A percentile compares a stretch with the other conserved stretches of the same genome.
phyloP scores from a whole-genome alignment of 1,284 basidiomycete genomes.

The Macrocystidia cucumis region DNA sequence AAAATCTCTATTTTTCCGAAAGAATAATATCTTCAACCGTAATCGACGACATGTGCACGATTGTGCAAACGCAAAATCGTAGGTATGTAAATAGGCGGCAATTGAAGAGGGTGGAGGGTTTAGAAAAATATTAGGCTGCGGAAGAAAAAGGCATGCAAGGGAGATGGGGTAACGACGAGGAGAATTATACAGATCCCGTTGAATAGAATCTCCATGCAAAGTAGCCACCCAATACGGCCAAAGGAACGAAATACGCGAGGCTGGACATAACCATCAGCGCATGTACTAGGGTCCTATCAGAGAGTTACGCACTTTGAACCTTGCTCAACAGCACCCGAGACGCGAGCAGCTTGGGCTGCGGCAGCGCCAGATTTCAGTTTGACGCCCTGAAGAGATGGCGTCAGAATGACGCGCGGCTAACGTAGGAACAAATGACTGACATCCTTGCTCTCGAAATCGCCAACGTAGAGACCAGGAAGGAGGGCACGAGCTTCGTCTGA shows the following conservation, averaged over 20 bases:
- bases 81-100: not conserved
- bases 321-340: conserved; percentile 46
- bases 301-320: conserved; percentile 56
- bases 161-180: conserved; percentile 2
- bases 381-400: conserved; percentile 27
- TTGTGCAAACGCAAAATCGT: not conserved
- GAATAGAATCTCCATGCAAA: conserved; percentile 75
- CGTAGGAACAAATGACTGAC: conserved; percentile 34
- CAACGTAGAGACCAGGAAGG: conserved; percentile 71
- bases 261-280: conserved; percentile 25
- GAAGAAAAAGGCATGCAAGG: conserved; percentile 7
- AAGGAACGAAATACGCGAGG: conserved; percentile 74
- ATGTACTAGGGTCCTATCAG: conserved; percentile 4
- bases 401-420: conserved; percentile 5
- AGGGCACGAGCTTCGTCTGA: conserved; percentile 96
- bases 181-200: conserved; percentile 34
- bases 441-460: conserved; percentile 65
- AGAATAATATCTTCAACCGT: too few species aligned
- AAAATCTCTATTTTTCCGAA: too few species aligned
- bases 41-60: not conserved
- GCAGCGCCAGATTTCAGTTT: conserved; percentile 42
- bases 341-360: conserved; percentile 34
- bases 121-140: conserved; percentile 1
- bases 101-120: not conserved
- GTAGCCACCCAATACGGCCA: conserved; percentile 69